Conservation (phyloP, 306 rosid species). For the Pachyrhizus erosus region DNA sequence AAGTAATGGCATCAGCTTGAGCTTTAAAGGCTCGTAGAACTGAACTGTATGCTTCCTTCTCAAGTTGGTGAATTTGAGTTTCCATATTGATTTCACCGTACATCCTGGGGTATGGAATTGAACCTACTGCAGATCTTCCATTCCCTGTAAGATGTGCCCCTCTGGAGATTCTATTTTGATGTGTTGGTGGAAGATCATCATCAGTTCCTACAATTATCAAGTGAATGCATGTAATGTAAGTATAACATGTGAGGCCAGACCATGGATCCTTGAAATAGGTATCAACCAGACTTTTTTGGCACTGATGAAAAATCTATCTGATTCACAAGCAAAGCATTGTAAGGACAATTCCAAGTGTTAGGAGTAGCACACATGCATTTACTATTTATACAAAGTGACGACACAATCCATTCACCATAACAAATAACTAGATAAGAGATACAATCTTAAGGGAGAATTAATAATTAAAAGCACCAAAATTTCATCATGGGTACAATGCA, state of each 20-base stretch:
- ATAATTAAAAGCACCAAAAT: constrained; percentile 5
- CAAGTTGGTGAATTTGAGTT: constrained; percentile 91
- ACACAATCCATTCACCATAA: background rate
- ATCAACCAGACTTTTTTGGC: background rate
- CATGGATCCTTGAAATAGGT: constrained; percentile 28
- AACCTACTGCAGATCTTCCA: constrained; percentile 78
- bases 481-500: constrained; percentile 5
- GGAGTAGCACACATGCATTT: background rate
- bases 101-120: constrained; percentile 72
- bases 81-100: constrained; percentile 88
- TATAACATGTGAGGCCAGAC: constrained; percentile 18
- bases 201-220: constrained; percentile 73
- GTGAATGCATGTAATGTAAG: constrained; percentile 5
- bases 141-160: constrained; percentile 81
- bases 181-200: constrained; percentile 90
- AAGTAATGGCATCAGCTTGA: constrained; percentile 97
- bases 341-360: constrained; percentile 2
- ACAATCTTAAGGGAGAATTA: background rate
- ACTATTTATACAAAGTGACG: constrained; percentile 9
- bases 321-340: constrained; percentile 6
- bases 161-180: constrained; percentile 81
- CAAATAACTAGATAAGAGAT: background rate
- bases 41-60: constrained; percentile 94
- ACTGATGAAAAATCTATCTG: background rate
- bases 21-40: constrained; percentile 98